Conservation (phyloP, 139 green algal species). For the Tetraselmis chui region DNA sequence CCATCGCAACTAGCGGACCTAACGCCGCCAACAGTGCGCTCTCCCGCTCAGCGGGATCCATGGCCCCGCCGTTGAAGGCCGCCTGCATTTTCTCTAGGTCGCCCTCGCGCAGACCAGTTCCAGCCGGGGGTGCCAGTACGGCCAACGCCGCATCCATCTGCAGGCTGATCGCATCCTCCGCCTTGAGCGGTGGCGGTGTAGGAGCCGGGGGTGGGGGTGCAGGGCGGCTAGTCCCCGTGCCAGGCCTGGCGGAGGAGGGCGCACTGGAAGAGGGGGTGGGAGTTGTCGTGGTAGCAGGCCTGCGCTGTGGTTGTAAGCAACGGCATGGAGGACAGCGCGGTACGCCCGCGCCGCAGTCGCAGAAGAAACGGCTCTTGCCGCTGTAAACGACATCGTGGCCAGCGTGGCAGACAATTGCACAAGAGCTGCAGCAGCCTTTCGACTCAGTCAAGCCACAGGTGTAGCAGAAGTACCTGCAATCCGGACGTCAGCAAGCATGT, state of each 20-base stretch:
- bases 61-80: too few relatives aligned
- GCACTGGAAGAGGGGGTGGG: too few relatives aligned
- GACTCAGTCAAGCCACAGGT: conserved; percentile 49
- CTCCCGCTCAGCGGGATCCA: neutral
- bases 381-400: conserved; percentile 60
- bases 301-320: neutral
- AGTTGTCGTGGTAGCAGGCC: too few relatives aligned
- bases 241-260: too few relatives aligned
- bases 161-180: neutral
- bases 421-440: conserved; percentile 52
- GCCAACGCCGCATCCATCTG: neutral
- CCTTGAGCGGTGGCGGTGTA: neutral
- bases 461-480: conserved; percentile 53
- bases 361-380: conserved; percentile 50
- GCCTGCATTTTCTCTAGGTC: neutral
- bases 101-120: neutral
- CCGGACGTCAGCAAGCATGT: too few relatives aligned
- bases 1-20: neutral
- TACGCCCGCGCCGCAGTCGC: conserved; percentile 29
- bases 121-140: neutral
- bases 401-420: conserved; percentile 44
- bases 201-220: too few relatives aligned
- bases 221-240: too few relatives aligned
- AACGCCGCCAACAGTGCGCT: neutral
- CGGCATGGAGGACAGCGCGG: neutral